Base-by-base conservation (phyloP, 176 grass and related monocot genomes). In the Elymus sibiricus region DNA sequence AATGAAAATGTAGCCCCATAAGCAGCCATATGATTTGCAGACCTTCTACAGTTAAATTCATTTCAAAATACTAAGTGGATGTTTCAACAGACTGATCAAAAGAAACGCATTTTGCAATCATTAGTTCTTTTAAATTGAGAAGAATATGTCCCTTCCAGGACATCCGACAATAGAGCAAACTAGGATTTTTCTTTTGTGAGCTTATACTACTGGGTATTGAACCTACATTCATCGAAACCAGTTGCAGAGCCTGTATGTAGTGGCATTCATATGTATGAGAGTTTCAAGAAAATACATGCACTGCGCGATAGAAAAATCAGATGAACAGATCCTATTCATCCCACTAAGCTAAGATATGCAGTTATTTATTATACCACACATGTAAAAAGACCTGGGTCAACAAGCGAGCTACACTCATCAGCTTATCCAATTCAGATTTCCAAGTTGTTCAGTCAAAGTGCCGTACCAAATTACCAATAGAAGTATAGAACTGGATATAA, bases 361-460 rank as follows among this genome's bases (percentile, higher is more conserved):
- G 24, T 27, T 85, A 11, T 80, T 79, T 73, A 83, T 83, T 44
- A 77, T 31, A 64, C 19, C 34, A 31, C 0, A 6, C 9, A 69
- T 34, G 15, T 58, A 51, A 82, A 70, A 56, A 70, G n/a, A 38
- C 16, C 65, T 8, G 29, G 15, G 69, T 82, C 46, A 67, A 55
- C 29, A 44, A 51, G 21, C 5, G 31, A 70, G 22, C n/a, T 51
- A 82, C 34, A 55, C 14, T 82, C n/a, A 58, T 13, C 14, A 76
- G 82, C 82, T 64, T 76, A 64, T 84, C 14, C 25, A 47, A 44
- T 74, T 84, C 55, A 84, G 25, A 31, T 32, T 71, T 78, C 47
- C 29, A 53, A 64, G 39, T 60, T 49, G 21, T 27, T 80, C 27
- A 6, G 25, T 14, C 60, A 67, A 44, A 85, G 6, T 59, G 28